Conservation (phyloP, 331 rosid genomes). For the Rosa hybrid region DNA sequence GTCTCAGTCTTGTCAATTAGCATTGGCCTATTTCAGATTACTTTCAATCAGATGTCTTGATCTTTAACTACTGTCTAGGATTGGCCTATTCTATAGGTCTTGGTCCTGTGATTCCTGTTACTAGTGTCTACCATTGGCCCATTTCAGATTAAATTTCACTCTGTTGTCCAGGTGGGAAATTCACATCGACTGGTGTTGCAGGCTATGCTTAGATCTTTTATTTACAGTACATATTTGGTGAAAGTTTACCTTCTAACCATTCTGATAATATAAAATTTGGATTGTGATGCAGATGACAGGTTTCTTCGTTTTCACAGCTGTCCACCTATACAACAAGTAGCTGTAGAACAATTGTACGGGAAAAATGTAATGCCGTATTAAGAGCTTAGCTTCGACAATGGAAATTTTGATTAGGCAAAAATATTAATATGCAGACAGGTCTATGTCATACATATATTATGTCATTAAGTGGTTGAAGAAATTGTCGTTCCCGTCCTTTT, state of each 20-base stretch:
- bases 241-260: not conserved
- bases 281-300: conserved; percentile 89
- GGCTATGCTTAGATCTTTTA: not conserved
- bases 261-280: conserved; percentile 13
- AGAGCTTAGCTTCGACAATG: conserved; percentile 28
- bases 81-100: not conserved
- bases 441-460: not conserved
- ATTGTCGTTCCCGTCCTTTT: not conserved
- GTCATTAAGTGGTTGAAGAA: not conserved
- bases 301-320: conserved; percentile 71
- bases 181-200: not conserved
- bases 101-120: not conserved
- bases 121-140: not conserved
- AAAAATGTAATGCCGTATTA: conserved; percentile 13
- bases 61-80: not conserved
- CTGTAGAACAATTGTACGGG: conserved; percentile 27
- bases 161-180: not conserved
- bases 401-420: conserved; percentile 59
- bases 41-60: not conserved
- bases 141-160: not conserved
- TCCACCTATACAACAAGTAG: conserved; percentile 86
- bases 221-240: not conserved
- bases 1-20: not conserved
- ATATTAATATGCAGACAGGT: not conserved
- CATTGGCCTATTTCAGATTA: not conserved